Evolutionary conservation across 2,329 filamentous ascomycete species (phyloP), one percentile per base, ranked within the genome.

Genomic region (Aureobasidium sp.): DNA sequence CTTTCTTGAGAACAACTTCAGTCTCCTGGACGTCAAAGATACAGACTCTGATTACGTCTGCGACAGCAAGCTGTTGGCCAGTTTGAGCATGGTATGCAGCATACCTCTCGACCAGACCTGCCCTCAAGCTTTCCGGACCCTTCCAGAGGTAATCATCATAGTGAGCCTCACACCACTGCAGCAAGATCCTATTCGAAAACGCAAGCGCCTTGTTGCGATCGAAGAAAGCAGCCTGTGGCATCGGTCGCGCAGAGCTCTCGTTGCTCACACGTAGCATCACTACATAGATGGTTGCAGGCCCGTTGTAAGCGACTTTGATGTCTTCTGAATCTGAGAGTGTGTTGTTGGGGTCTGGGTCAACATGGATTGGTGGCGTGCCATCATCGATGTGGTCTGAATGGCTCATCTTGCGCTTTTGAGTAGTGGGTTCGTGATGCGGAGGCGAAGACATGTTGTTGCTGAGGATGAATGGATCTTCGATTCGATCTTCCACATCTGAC

Each of bases 221-320:
- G 26, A 60, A 60, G 17, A 60, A 60, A 5, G 57, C 57, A 8
- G 57, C 23, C 34, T 60, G 57, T 15, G 57, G 57, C 44, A 60
- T 42, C 2, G 57, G 57, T 15, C 46, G 44, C 17, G 27, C 32
- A 32, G 57, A 60, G 23, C 13, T 50, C 17, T 60, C 57, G 27
- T 26, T 26, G 17, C 17, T 23, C 10, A 60, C 57, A 36, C 57
- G 44, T 15, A 60, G 26, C 29, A 60, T 51, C 5, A 51, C 46
- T 1, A 51, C 46, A 13, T 60, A 10, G 8, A 60, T 26, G 2
- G 15, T 42, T 4, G 27, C 5, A 34, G 57, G 57, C n/a, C 57
- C 57, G 26, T 60, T 60, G 46, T 50, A 60, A n/a, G 46, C 23
- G 20, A 26, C 15, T 32, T 55, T 55, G 23, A 32, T 17, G 37